Conservation (phyloP, 306 rosid species). For the Leucaena leucocephala region DNA sequence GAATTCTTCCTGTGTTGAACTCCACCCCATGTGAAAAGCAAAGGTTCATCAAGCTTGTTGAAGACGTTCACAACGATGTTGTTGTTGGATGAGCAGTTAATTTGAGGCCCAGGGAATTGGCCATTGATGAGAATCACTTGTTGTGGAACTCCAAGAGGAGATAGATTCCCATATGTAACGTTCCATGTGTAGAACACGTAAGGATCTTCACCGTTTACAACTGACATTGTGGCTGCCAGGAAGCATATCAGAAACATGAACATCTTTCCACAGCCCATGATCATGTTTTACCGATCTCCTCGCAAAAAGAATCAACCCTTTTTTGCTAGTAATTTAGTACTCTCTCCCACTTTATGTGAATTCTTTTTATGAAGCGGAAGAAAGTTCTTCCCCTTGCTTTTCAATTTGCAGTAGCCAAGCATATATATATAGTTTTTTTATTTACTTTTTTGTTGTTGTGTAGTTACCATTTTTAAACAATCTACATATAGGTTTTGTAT, state of each 20-base stretch:
- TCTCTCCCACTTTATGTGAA: not conserved
- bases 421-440: not conserved
- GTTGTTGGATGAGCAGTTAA: too few relatives aligned
- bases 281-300: not conserved
- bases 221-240: constrained; percentile 25
- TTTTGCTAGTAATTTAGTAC: not conserved
- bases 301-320: not conserved
- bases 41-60: too few relatives aligned
- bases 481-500: not conserved
- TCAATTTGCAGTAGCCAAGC: not conserved
- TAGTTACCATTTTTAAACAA: too few relatives aligned
- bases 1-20: too few relatives aligned
- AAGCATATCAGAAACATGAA: constrained; percentile 38
- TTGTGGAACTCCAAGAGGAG: too few relatives aligned
- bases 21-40: too few relatives aligned
- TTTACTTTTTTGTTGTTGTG: not conserved
- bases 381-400: not conserved
- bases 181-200: constrained; percentile 55
- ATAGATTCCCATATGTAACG: constrained; percentile 44
- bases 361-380: not conserved
- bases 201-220: constrained; percentile 50
- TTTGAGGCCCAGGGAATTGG: too few relatives aligned
- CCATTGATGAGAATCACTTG: too few relatives aligned
- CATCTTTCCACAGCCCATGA: not conserved
- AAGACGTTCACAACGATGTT: too few relatives aligned